These are phyloP conservation scores for Crucihimalaya himalaica DNA, from an alignment of 345 rosid genomes.

Conservation along the genomic window DNA sequence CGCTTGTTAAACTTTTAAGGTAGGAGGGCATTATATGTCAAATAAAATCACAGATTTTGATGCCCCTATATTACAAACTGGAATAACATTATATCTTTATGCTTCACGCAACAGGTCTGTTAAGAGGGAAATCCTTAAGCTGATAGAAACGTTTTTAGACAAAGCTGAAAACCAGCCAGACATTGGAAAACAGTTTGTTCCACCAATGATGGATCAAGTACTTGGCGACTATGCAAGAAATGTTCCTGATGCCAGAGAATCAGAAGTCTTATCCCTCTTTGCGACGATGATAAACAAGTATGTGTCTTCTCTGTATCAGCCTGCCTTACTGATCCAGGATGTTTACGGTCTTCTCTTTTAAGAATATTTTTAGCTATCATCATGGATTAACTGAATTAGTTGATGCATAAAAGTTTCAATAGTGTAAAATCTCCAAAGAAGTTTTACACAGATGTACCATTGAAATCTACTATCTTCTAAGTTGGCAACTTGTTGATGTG, in stretches of 20 bases:
- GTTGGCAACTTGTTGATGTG: slow-evolving; percentile 16
- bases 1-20: slow-evolving; percentile 95
- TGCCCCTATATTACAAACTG: background rate
- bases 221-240: slow-evolving; percentile 98
- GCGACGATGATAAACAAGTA: slow-evolving; percentile 98
- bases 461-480: slow-evolving; percentile 8
- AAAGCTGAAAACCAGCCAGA: slow-evolving; percentile 97
- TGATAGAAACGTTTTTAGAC: slow-evolving; percentile 94
- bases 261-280: slow-evolving; percentile 95
- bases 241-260: slow-evolving; percentile 97
- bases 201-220: slow-evolving; percentile 99
- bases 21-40: slow-evolving; percentile 32
- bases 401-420: slow-evolving; percentile 28
- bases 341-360: background rate
- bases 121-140: slow-evolving; percentile 92
- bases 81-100: slow-evolving; percentile 19
- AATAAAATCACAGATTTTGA: slow-evolving; percentile 12
- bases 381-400: background rate
- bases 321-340: background rate
- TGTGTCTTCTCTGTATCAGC: slow-evolving; percentile 23
- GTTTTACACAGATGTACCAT: slow-evolving; percentile 39
- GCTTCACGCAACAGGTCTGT: slow-evolving; percentile 69
- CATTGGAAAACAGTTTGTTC: slow-evolving; percentile 95
- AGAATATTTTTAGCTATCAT: background rate
- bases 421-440: slow-evolving; percentile 45